phyloP scores from a whole-genome alignment of 225 moss, liverwort and hornwort species.

The Takakia lepidozioides region DNA sequence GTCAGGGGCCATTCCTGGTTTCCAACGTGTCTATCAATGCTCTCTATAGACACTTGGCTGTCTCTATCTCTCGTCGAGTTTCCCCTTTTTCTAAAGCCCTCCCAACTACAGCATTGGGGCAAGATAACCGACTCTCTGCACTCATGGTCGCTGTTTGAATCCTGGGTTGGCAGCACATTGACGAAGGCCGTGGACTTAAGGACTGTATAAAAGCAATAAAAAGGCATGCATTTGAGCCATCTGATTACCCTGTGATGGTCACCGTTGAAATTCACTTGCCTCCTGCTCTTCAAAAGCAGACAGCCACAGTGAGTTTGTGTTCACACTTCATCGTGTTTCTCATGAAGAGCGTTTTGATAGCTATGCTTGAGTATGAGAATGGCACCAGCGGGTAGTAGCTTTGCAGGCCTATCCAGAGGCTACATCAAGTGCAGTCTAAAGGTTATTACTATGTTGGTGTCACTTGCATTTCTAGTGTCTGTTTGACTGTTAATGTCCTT shows the following conservation, averaged over 20 bases:
- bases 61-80: too few relatives aligned
- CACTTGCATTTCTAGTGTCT: not conserved
- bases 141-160: not conserved
- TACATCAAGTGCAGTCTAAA: not conserved
- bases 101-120: too few relatives aligned
- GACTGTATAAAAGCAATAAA: constrained; percentile 69
- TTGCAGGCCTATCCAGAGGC: too few relatives aligned
- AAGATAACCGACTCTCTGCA: too few relatives aligned
- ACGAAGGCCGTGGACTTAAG: constrained; percentile 67
- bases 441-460: not conserved
- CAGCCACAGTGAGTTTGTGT: constrained; percentile 47
- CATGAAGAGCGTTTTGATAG: not conserved
- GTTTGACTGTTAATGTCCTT: not conserved
- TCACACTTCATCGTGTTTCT: not conserved
- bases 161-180: constrained; percentile 47
- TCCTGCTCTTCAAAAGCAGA: constrained; percentile 44
- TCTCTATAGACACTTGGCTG: too few relatives aligned
- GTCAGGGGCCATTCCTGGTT: too few relatives aligned
- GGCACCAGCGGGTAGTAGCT: too few relatives aligned
- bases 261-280: constrained; percentile 84
- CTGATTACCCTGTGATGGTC: constrained; percentile 78
- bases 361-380: constrained; percentile 3
- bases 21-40: too few relatives aligned
- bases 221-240: constrained; percentile 89
- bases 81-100: too few relatives aligned